Evolutionary conservation across 2,329 filamentous ascomycete species (phyloP).

Genomic region (Elsinoe fawcettii): DNA sequence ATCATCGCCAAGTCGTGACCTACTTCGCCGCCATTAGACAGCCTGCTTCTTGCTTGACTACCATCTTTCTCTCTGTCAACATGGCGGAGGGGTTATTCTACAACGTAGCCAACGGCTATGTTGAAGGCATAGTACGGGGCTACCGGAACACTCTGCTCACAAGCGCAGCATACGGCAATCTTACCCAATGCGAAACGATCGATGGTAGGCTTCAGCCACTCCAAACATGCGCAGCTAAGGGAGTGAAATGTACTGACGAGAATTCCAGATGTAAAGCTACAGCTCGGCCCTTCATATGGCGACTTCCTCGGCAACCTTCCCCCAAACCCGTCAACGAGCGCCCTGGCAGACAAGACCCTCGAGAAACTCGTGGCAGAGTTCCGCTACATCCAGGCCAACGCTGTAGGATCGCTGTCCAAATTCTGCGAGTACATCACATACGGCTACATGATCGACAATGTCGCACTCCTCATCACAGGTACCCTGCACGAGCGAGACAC

Average conservation of each 20-base stretch:
- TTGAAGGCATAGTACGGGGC: slow-evolving; percentile 94
- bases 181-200: slow-evolving; percentile 95
- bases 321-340: slow-evolving; percentile 92
- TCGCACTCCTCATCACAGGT: slow-evolving; percentile 93
- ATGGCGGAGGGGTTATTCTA: slow-evolving; percentile 39
- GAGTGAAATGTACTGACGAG: slow-evolving; percentile 9
- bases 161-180: slow-evolving; percentile 82
- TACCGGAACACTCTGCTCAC: slow-evolving; percentile 93
- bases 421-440: slow-evolving; percentile 99
- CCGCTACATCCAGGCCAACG: slow-evolving; percentile 89
- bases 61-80: slow-evolving; percentile 20
- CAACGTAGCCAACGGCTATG: slow-evolving; percentile 60
- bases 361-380: slow-evolving; percentile 98
- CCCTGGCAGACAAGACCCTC: slow-evolving; percentile 87
- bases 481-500: slow-evolving; percentile 97
- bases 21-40: slow-evolving; percentile 8
- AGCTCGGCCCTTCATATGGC: slow-evolving; percentile 92
- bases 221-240: neutral
- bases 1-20: neutral
- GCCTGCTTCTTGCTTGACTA: neutral
- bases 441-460: slow-evolving; percentile 99
- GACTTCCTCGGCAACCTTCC: slow-evolving; percentile 91
- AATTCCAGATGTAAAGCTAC: slow-evolving; percentile 83
- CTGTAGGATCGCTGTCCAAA: slow-evolving; percentile 79
- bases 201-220: slow-evolving; percentile 51